Percentiles rank a stretch among this genome's conserved stretches.
These are phyloP conservation scores for Claviceps sp. DNA, from an alignment of 2,329 filamentous ascomycete species.

Conservation along the genomic window DNA sequence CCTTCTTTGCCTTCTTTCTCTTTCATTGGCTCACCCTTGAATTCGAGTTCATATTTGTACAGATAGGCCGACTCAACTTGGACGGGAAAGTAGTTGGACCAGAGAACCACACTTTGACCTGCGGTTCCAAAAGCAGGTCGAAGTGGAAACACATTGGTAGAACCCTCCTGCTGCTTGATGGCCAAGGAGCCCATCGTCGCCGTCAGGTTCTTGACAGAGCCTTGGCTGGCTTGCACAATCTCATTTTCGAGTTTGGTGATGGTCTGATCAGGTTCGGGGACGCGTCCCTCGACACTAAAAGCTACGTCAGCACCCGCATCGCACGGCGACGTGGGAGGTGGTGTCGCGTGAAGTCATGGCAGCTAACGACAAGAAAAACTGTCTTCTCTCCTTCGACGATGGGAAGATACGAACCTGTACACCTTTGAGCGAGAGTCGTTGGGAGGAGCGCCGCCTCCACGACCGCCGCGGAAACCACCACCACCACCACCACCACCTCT, in stretches of 20 bases:
- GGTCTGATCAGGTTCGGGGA: constrained; percentile 12
- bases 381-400: no score
- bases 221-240: constrained; percentile 19
- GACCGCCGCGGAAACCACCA: constrained; percentile 6
- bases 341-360: no score
- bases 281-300: constrained; percentile 12
- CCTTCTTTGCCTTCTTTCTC: constrained; percentile 27
- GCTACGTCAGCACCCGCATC: background rate
- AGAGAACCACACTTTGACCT: constrained; percentile 30
- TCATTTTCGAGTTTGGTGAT: constrained; percentile 27
- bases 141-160: constrained; percentile 24
- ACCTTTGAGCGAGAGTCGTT: constrained; percentile 9
- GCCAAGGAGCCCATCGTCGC: constrained; percentile 23
- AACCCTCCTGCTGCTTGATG: constrained; percentile 11
- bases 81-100: constrained; percentile 42
- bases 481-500: constrained; percentile 7
- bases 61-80: constrained; percentile 22
- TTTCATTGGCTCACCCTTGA: constrained; percentile 9
- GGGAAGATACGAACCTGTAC: constrained; percentile 8
- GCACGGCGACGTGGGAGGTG: no score
- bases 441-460: constrained; percentile 13
- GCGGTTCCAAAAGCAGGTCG: constrained; percentile 36
- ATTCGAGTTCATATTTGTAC: constrained; percentile 33
- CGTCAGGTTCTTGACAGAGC: constrained; percentile 17
- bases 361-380: no score